These are phyloP conservation scores for Eimeria brunetti DNA, from an alignment of 169 alveolate species.

Conservation along the genomic window DNA sequence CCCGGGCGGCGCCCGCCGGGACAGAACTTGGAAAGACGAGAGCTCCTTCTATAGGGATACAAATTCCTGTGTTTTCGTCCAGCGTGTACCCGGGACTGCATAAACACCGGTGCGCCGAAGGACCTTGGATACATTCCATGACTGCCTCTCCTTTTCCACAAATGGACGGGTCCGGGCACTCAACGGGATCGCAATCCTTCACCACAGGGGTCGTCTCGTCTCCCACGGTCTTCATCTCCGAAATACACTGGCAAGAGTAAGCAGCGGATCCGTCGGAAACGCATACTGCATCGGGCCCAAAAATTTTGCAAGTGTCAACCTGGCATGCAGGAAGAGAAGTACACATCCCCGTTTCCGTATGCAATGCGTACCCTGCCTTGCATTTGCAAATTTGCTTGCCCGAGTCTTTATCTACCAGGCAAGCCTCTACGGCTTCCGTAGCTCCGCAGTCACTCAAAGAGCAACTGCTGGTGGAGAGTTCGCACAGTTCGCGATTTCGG, in stretches of 20 bases:
- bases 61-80: background rate
- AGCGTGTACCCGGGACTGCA: conserved; percentile 16
- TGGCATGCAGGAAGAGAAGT: conserved; percentile 43
- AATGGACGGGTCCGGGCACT: conserved; percentile 52
- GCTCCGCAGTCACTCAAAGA: conserved; percentile 27
- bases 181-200: conserved; percentile 56
- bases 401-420: conserved; percentile 48
- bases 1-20: conserved; percentile 26
- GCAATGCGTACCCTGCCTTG: conserved; percentile 51
- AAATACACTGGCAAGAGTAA: conserved; percentile 42
- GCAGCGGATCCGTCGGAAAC: conserved; percentile 51
- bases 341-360: conserved; percentile 44
- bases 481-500: conserved; percentile 60
- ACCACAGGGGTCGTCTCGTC: conserved; percentile 43
- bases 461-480: conserved; percentile 7
- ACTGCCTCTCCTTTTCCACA: conserved; percentile 27
- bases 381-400: conserved; percentile 61
- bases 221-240: conserved; percentile 13
- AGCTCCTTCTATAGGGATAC: background rate
- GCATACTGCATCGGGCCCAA: conserved; percentile 51
- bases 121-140: conserved; percentile 31
- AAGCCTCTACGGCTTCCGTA: conserved; percentile 26
- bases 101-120: conserved; percentile 2
- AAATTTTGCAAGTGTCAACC: conserved; percentile 21
- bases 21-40: background rate